Percentiles rank a stretch among this genome's conserved stretches.
Conservation (phyloP, 768 basidiomycete genomes). For the Lyophyllum semitale region DNA sequence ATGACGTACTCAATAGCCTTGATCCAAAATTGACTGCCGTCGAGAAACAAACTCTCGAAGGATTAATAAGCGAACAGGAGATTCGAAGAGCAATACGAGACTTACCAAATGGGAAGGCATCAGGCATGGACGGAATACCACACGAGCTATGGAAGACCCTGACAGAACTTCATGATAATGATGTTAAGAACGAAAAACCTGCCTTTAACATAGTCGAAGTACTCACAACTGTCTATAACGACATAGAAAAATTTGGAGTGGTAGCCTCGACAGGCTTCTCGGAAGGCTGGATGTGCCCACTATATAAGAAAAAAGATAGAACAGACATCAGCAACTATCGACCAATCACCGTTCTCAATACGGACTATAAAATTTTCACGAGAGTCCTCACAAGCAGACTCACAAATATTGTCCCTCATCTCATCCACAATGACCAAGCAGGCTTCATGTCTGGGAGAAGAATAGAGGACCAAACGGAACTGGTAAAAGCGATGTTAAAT, state of each 20-base stretch:
- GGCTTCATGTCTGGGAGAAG: too few relatives aligned
- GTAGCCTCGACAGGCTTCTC: slow-evolving; percentile 16
- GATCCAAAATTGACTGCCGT: not conserved
- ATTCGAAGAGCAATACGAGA: slow-evolving; percentile 3
- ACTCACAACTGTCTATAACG: slow-evolving; percentile 19
- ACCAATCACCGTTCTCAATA: too few relatives aligned
- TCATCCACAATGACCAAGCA: slow-evolving; percentile 39
- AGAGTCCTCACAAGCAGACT: slow-evolving; percentile 23
- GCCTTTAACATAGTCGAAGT: slow-evolving; percentile 8
- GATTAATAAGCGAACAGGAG: not conserved
- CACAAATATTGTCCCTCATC: slow-evolving; percentile 9
- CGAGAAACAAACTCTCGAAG: not conserved
- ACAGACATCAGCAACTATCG: too few relatives aligned
- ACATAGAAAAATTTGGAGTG: slow-evolving; percentile 29
- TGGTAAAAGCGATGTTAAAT: too few relatives aligned
- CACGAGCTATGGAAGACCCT: slow-evolving; percentile 29
- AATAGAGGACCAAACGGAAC: too few relatives aligned
- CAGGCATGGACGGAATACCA: too few relatives aligned
- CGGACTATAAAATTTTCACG: slow-evolving; percentile 38
- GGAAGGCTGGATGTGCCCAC: slow-evolving; percentile 37
- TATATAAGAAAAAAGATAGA: too few relatives aligned
- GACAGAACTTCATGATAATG: not conserved
- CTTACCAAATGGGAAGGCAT: slow-evolving; percentile 16
- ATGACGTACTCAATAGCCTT: not conserved
- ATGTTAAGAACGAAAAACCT: too few relatives aligned